Evolutionary conservation across 2,329 filamentous ascomycete species (phyloP), one percentile per base, ranked within the genome.

Genomic region (Colletotrichum lini): DNA sequence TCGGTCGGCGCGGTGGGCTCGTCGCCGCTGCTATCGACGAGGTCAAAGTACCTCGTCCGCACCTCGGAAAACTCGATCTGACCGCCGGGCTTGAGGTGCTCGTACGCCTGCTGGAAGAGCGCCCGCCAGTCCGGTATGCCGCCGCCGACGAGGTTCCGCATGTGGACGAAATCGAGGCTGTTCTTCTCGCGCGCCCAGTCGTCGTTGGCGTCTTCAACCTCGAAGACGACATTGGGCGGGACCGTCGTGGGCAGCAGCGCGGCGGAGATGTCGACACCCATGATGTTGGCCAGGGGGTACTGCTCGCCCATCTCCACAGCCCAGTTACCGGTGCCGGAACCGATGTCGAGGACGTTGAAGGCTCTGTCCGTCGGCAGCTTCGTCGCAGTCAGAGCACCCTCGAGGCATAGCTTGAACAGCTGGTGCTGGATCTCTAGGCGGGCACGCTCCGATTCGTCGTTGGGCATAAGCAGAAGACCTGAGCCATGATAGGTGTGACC

Each of bases 221-320:
- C 81, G 76, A 91, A 91, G 4, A 82, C 83, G 26, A 91, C 84
- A 74, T 92, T 92, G 21, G 87, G 84, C 8, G 90, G 89, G 9
- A 91, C 85, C 35, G 79, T 77, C 10, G 77, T 81, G 18, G 80
- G 82, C 53, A 82, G 75, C 44, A 85, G 78, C n/a, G 82, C 81
- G 35, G 79, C 79, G 23, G 80, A 83, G 23, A 84, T 74, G 68
- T 85, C 84, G 52, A 84, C 78, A 40, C 83, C 83, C 38, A 82
- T 79, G 16, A 85, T 80, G 4, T 78, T 76, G 35, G 80, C 81
- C 35, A 80, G 77, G 3, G 84, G 83, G 65, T 83, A 82, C 7
- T 77, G 77, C 53, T 78, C 79, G 5, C 80, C 84, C 80, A 84
- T 82, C 50, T 84, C 83, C 57, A 83, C 77, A 49, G 82, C 81